Conservation (phyloP, 2,329 filamentous ascomycete genomes). For the Alternaria sp. region DNA sequence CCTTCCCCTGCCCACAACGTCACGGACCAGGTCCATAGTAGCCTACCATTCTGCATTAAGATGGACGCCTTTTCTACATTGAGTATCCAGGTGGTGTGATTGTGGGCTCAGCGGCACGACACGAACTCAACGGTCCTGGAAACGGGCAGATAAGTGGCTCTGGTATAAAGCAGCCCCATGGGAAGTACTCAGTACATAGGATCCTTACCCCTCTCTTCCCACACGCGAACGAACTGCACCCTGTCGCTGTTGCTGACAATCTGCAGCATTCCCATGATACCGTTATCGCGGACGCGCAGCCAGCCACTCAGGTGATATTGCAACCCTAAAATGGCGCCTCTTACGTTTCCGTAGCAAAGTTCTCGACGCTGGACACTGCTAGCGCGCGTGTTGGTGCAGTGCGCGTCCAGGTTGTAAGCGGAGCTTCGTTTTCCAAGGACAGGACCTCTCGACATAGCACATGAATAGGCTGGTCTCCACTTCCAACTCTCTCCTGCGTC, state of each 20-base stretch:
- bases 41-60: slow-evolving; percentile 18
- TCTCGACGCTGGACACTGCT: slow-evolving; percentile 11
- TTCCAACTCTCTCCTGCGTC: slow-evolving; percentile 22
- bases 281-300: slow-evolving; percentile 21
- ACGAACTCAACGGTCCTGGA: slow-evolving; percentile 28
- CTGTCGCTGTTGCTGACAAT: slow-evolving; percentile 17
- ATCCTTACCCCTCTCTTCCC: slow-evolving; percentile 20
- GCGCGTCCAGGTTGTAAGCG: slow-evolving; percentile 12
- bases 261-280: slow-evolving; percentile 13
- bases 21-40: slow-evolving; percentile 7
- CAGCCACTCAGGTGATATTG: slow-evolving; percentile 16
- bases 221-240: slow-evolving; percentile 16
- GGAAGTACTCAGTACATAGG: slow-evolving; percentile 23
- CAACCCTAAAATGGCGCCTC: slow-evolving; percentile 16
- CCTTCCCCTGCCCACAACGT: slow-evolving; percentile 26
- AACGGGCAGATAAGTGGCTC: slow-evolving; percentile 18
- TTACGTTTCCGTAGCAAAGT: slow-evolving; percentile 22
- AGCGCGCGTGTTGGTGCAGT: slow-evolving; percentile 14
- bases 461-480: slow-evolving; percentile 19
- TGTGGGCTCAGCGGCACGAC: slow-evolving; percentile 27
- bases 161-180: slow-evolving; percentile 22
- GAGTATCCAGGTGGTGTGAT: slow-evolving; percentile 18
- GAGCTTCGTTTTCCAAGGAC: slow-evolving; percentile 6
- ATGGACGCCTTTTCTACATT: slow-evolving; percentile 10
- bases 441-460: slow-evolving; percentile 4